A percentile compares a stretch with the other conserved stretches of the same genome.
Conservation (phyloP, 495 filamentous ascomycete genomes). For the Thozetella sp. region DNA sequence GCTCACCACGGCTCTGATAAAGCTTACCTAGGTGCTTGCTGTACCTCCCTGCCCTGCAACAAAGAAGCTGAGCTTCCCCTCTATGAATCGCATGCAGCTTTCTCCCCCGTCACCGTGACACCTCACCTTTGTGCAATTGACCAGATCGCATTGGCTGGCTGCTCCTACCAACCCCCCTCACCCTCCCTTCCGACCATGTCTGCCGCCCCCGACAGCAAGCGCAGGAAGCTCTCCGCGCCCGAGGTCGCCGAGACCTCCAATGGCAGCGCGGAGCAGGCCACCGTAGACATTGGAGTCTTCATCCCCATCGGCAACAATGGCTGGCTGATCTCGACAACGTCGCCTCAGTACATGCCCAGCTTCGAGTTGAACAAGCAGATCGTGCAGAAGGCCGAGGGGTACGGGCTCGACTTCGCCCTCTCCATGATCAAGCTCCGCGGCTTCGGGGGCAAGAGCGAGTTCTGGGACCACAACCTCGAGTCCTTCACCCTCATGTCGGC, state of each 20-base stretch:
- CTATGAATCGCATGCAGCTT: no score
- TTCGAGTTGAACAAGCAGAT: slow-evolving; percentile 32
- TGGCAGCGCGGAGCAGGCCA: slow-evolving; percentile 8
- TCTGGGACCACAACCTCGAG: slow-evolving; percentile 34
- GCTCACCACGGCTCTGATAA: no score
- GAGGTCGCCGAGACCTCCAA: neutral
- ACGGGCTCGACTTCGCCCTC: slow-evolving; percentile 30
- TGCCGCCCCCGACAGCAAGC: neutral
- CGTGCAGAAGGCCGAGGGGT: slow-evolving; percentile 29
- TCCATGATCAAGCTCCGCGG: slow-evolving; percentile 35
- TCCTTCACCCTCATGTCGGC: slow-evolving; percentile 51
- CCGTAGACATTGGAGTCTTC: slow-evolving; percentile 29
- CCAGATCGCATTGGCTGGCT: no score
- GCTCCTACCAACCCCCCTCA: no score
- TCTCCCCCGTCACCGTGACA: no score
- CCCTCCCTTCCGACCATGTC: neutral
- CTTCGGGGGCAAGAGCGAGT: slow-evolving; percentile 30
- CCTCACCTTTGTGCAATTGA: no score
- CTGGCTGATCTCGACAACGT: slow-evolving; percentile 28
- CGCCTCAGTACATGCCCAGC: slow-evolving; percentile 29
- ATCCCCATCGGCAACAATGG: slow-evolving; percentile 34
- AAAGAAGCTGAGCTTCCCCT: no score
- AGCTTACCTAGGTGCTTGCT: no score
- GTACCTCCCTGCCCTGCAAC: no score
- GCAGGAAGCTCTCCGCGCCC: neutral